These are phyloP conservation scores for Ramichloridium luteum DNA, from an alignment of 2,329 filamentous ascomycete genomes.

Conservation along the genomic window DNA sequence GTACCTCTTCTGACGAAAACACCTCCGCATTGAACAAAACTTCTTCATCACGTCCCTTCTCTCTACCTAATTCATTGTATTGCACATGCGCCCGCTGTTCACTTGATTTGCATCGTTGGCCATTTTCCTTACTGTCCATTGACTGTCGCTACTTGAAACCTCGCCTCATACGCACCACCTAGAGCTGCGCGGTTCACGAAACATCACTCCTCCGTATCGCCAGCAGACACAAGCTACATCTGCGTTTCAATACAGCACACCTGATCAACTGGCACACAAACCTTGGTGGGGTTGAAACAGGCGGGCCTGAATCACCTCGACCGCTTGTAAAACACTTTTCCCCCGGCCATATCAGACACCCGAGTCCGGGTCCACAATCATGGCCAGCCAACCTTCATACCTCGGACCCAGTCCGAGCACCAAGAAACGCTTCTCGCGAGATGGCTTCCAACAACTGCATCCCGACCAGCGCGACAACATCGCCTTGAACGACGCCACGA, in stretches of 20 bases:
- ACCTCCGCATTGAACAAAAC: no score
- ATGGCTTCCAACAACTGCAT: slow-evolving; percentile 19
- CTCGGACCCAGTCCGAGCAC: slow-evolving; percentile 10
- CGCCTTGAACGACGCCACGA: slow-evolving; percentile 38
- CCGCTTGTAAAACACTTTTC: not conserved
- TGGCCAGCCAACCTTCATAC: slow-evolving; percentile 8
- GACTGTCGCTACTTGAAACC: not conserved
- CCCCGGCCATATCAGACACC: not conserved
- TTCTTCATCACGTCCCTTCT: no score
- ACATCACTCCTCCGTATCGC: not conserved
- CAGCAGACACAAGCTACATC: not conserved
- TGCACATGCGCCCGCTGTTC: no score
- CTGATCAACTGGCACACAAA: not conserved
- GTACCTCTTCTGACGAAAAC: no score
- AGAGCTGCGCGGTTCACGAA: not conserved
- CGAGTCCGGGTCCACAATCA: slow-evolving; percentile 6
- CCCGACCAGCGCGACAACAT: slow-evolving; percentile 12
- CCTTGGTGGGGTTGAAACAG: not conserved
- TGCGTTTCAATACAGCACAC: not conserved
- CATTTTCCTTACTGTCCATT: not conserved
- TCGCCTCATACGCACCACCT: not conserved
- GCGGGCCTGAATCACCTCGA: not conserved
- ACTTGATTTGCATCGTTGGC: not conserved
- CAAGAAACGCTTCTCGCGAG: slow-evolving; percentile 20
- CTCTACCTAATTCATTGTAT: no score